Evolutionary conservation across 2,329 filamentous ascomycete species (phyloP).

Genomic region (Lachnellula subtilissima): DNA sequence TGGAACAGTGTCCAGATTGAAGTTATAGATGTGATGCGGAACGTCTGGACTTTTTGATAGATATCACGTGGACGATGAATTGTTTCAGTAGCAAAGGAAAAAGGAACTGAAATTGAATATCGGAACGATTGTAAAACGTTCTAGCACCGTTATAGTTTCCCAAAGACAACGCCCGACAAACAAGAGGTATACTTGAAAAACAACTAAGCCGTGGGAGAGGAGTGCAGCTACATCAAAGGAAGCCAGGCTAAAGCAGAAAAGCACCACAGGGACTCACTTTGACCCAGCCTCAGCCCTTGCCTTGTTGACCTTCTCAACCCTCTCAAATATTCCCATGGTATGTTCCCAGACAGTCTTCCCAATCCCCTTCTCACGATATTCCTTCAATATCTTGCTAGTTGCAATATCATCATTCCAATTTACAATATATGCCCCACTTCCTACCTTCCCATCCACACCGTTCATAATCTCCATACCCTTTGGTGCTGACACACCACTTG

Average conservation of each 20-base stretch:
- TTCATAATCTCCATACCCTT: slow-evolving; percentile 10
- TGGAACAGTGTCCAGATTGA: too few species aligned
- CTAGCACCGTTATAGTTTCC: too few species aligned
- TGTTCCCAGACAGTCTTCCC: slow-evolving; percentile 25
- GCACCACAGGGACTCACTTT: not conserved
- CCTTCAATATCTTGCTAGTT: slow-evolving; percentile 17
- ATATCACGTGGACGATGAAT: too few species aligned
- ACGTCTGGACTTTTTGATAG: too few species aligned
- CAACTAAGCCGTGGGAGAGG: too few species aligned
- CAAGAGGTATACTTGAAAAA: too few species aligned
- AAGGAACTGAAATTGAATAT: too few species aligned
- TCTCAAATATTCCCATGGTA: slow-evolving; percentile 24
- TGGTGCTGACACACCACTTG: slow-evolving; percentile 14
- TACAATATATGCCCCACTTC: slow-evolving; percentile 17
- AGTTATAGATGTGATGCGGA: too few species aligned
- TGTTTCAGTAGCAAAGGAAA: too few species aligned
- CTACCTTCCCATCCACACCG: slow-evolving; percentile 6
- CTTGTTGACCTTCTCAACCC: slow-evolving; percentile 22
- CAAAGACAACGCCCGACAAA: too few species aligned
- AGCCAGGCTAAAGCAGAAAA: too few species aligned
- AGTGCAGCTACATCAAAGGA: not conserved
- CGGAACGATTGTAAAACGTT: too few species aligned
- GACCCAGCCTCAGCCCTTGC: not conserved
- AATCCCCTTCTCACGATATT: slow-evolving; percentile 19
- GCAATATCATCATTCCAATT: slow-evolving; percentile 25